Base-by-base conservation (phyloP, 164 flowering plant species). In the Piper betle region DNA sequence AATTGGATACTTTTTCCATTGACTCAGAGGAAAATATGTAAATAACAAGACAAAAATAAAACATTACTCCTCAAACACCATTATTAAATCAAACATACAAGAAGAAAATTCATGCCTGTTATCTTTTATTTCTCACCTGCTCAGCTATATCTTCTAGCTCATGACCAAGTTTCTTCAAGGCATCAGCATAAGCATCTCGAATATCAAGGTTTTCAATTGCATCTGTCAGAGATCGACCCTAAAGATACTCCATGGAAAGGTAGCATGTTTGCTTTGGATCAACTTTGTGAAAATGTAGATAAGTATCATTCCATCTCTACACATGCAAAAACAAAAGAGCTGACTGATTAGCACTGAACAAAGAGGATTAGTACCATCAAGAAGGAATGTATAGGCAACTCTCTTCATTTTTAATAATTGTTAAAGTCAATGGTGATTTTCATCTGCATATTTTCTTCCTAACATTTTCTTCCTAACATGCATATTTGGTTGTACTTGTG, bases 271-370 rank as follows among this genome's bases (percentile, higher is more conserved):
- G 99, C 77, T 93, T 93, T 25, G 96, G 97, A 77, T 93, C 83
- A 61, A 65, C 79, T 73, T 85, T 81, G 83, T 93, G 86, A 65
- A 76, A 93, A 65, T 86, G 92, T 39, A 64, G 41, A 65, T 88
- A 88, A 8, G 99, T 93, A 63, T 93, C 95, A 66, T 93, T 90
- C 99, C 99, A 90, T 81, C 84, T 91, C 99, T 93, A 79, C 75
- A 74, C 16, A 64, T 15, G 1, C 50, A 46, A 46, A 0, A 46
- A 3, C 3, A 0, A 10, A 46, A 46, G 11, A 5, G 15, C 15
- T 2, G 8, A 25, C 33, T 33, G 43, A 17, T 3, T 57, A 15
- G 3, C 38, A 4, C 38, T 38, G 39, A 16, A 33, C 15, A 9
- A 46, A 46, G 50, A 46, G 50, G 11, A 12, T 46, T 2, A 46